Percentiles rank a stretch among this genome's conserved stretches.
phyloP scores from a whole-genome alignment of 345 rosid genomes.

The Eucalyptus albens region DNA sequence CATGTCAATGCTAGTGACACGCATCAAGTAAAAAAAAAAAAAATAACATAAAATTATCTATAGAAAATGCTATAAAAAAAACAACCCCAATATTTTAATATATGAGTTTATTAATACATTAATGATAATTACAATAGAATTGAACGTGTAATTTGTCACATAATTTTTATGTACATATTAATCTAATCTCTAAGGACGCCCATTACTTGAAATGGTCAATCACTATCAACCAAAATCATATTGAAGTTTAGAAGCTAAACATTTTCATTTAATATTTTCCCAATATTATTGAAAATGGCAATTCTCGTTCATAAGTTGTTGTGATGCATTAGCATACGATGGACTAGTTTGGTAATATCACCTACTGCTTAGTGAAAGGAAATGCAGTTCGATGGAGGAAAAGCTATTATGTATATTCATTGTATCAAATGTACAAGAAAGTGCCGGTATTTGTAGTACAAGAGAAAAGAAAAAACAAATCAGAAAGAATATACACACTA shows the following conservation, averaged over 20 bases:
- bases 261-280: neutral
- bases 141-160: neutral
- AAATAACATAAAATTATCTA: too few relatives aligned
- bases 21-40: too few relatives aligned
- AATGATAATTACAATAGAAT: neutral
- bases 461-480: too few relatives aligned
- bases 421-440: too few relatives aligned
- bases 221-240: neutral
- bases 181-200: neutral
- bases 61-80: too few relatives aligned
- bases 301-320: too few relatives aligned
- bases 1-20: rapidly evolving
- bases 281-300: neutral
- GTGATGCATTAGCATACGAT: too few relatives aligned
- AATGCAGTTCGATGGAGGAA: too few relatives aligned
- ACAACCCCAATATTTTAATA: neutral
- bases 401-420: too few relatives aligned
- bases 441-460: too few relatives aligned
- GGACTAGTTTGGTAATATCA: too few relatives aligned
- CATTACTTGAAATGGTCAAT: neutral
- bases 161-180: neutral
- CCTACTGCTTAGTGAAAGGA: too few relatives aligned
- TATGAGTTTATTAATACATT: neutral
- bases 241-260: neutral
- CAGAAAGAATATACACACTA: rapidly evolving